Base-by-base conservation (phyloP, 2,329 filamentous ascomycete genomes). In the Aureobasidium lini region DNA sequence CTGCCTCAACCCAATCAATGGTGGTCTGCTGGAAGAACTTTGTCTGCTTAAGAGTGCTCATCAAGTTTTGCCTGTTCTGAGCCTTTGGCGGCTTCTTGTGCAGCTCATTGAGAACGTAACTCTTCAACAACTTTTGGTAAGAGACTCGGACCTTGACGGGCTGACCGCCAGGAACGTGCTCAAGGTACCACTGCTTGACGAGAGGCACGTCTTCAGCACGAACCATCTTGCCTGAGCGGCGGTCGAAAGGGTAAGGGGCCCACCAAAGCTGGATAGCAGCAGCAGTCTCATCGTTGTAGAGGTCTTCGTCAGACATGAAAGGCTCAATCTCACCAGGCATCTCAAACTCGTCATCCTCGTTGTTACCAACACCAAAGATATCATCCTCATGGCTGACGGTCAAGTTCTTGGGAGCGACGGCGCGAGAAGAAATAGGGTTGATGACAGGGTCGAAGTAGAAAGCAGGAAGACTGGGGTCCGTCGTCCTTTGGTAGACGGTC, bases 11-110 rank as follows among this genome's bases (percentile, higher is more conserved):
- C 94, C 94, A 99, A 72, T 99, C 94, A 64, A 99, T 97, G 8
- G 90, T 96, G 3, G 94, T 99, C 75, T 97, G 94, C 75, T 99
- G 95, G 81, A 99, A 99, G 78, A 99, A 99, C 70, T 99, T 99
- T 49, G 94, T 99, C 66, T 90, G 86, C 75, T 96, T 97, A 65
- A 99, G 76, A 8, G 90, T 95, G 67, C 85, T 85, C 71, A 97
- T 83, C 60, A 99, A 76, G 68, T 95, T 90, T 70, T 99, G 94
- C 71, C 93, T 95, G 77, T 92, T 96, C 66, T 96, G 87, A 4
- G 94, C 90, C 79, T 99, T 97, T 6, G 93, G 90, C 65, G 88
- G 90, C 76, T 92, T 95, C 78, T 93, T 95, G 75, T 99, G 95
- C 48, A 99, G 80, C 75, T 97, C 93, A 66, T 99, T 99, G 64